A percentile compares a stretch with the other conserved stretches of the same genome.
These are phyloP conservation scores for Sicyos baderoa DNA, from an alignment of 306 rosid genomes.

Conservation along the genomic window DNA sequence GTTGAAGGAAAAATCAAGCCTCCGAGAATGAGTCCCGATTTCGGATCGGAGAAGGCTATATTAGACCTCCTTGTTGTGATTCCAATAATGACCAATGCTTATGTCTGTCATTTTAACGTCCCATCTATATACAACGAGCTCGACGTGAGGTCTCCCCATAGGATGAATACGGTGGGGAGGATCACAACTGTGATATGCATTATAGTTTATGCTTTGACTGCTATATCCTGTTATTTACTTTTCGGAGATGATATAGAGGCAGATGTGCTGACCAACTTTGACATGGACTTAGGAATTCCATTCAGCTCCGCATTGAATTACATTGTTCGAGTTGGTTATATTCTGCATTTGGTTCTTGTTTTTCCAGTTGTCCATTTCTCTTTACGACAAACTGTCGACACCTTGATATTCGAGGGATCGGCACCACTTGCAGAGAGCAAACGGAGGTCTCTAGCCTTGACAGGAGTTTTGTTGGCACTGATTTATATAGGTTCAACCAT, in stretches of 20 bases:
- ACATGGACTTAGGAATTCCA: conserved; percentile 66
- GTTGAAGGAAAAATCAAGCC: conserved; percentile 46
- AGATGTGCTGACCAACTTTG: conserved; percentile 79
- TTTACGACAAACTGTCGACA: conserved; percentile 63
- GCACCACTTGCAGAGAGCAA: conserved; percentile 70
- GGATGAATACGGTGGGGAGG: conserved; percentile 87
- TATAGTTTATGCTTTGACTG: conserved; percentile 63
- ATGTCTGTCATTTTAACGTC: conserved; percentile 77
- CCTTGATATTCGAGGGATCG: conserved; percentile 59
- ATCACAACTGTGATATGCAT: conserved; percentile 66
- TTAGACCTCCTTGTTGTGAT: conserved; percentile 91
- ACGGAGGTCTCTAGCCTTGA: conserved; percentile 68
- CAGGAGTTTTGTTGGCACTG: conserved; percentile 55
- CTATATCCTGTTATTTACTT: conserved; percentile 70
- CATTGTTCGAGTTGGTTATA: conserved; percentile 73
- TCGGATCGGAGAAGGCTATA: conserved; percentile 56
- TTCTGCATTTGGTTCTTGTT: conserved; percentile 87
- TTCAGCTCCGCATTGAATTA: conserved; percentile 67
- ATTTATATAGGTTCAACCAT: conserved; percentile 81
- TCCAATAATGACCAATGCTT: conserved; percentile 92
- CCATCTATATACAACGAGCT: conserved; percentile 90
- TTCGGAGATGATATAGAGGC: conserved; percentile 81
- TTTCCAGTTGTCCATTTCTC: conserved; percentile 95
- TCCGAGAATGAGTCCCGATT: conserved; percentile 76
- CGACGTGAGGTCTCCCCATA: conserved; percentile 61